A percentile compares a stretch with the other conserved stretches of the same genome.
Evolutionary conservation across 768 basidiomycete species (phyloP).

Genomic region (Xerocomellus amylosporus): DNA sequence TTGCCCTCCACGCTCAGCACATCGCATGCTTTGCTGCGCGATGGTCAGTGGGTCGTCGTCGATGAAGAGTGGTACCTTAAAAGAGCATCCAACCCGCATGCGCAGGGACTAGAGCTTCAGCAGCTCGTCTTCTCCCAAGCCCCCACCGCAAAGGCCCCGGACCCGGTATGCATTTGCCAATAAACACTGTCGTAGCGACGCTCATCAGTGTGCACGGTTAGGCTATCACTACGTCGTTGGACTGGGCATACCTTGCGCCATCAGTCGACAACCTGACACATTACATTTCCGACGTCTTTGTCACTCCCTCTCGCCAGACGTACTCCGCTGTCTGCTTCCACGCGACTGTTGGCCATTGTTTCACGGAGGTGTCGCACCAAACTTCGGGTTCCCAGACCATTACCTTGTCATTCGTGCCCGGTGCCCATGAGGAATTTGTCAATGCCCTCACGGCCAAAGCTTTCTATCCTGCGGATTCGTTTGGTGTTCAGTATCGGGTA

Average conservation of each 20-base stretch:
- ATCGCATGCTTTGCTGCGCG: conserved; percentile 50
- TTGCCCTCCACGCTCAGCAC: conserved; percentile 49
- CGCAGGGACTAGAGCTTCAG: conserved; percentile 62
- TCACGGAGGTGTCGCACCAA: conserved; percentile 37
- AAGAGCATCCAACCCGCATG: conserved; percentile 26
- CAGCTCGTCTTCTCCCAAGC: conserved; percentile 53
- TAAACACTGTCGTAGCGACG: background rate
- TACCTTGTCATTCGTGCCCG: conserved; percentile 51
- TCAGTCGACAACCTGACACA: conserved; percentile 49
- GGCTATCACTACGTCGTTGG: conserved; percentile 30
- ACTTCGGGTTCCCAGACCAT: conserved; percentile 40
- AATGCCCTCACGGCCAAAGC: conserved; percentile 34
- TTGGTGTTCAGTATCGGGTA: conserved; percentile 49
- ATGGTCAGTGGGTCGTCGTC: conserved; percentile 62
- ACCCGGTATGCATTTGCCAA: conserved; percentile 29
- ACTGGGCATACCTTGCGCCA: conserved; percentile 41
- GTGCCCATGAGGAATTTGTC: conserved; percentile 50
- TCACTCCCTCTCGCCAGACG: conserved; percentile 41
- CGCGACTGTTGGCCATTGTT: conserved; percentile 35
- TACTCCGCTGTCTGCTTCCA: conserved; percentile 56
- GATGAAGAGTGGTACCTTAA: conserved; percentile 51
- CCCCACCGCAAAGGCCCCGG: conserved; percentile 30
- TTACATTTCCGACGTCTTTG: conserved; percentile 42
- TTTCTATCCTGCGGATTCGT: conserved; percentile 34
- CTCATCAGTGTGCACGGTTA: conserved; percentile 15